These are phyloP conservation scores for Penicillium longicatenatum DNA, from an alignment of 495 filamentous ascomycete species.

Conservation along the genomic window DNA sequence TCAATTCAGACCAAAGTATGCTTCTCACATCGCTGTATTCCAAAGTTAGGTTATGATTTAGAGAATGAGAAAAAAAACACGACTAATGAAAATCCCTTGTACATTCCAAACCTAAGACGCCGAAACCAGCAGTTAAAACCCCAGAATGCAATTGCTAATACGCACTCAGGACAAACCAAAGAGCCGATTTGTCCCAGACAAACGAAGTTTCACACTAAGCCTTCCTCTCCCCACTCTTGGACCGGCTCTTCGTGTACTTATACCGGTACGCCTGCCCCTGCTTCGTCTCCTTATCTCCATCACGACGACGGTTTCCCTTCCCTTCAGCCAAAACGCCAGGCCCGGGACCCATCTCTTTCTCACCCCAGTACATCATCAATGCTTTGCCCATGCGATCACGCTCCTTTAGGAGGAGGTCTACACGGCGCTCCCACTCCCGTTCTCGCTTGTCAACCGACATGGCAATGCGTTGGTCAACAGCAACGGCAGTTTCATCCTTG, in stretches of 20 bases:
- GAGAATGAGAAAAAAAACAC: background rate
- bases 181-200: background rate
- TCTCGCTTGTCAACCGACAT: conserved; percentile 50
- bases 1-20: background rate
- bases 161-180: background rate
- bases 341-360: conserved; percentile 46
- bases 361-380: conserved; percentile 51
- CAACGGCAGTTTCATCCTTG: conserved; percentile 45
- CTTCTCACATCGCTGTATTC: background rate
- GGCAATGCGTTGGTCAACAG: conserved; percentile 45
- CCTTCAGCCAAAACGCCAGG: conserved; percentile 19
- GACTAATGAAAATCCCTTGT: background rate
- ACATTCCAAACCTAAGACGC: background rate
- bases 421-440: conserved; percentile 52
- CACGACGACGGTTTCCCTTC: conserved; percentile 29
- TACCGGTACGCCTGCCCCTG: conserved; percentile 49
- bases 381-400: conserved; percentile 55
- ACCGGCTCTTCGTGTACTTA: conserved; percentile 37
- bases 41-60: background rate
- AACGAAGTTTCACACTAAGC: background rate
- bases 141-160: background rate
- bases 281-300: conserved; percentile 25
- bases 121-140: background rate
- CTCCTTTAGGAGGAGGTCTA: conserved; percentile 57
- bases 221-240: conserved; percentile 20